Percentiles rank a stretch among this genome's conserved stretches.
Evolutionary conservation across 352 stramenopile genomes (phyloP).

Genomic region (Phytophthora europaea): DNA sequence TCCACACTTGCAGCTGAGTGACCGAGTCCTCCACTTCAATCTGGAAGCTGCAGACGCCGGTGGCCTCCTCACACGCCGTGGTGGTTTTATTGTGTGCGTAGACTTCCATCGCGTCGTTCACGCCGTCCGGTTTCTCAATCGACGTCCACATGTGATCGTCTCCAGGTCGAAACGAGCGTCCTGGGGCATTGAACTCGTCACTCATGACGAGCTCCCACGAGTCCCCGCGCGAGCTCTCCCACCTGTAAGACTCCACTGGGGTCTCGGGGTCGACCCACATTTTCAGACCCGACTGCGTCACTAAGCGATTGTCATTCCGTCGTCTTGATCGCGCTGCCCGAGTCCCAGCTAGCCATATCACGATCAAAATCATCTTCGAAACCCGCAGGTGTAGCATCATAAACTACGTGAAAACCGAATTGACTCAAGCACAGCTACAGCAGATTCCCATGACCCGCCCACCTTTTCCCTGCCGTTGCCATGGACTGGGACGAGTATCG

Average conservation of each 20-base stretch:
- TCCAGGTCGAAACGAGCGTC: slow-evolving; percentile 88
- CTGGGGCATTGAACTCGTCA: slow-evolving; percentile 94
- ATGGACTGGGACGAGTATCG: neutral
- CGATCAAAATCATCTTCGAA: slow-evolving; percentile 3
- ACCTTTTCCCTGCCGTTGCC: neutral
- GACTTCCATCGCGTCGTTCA: slow-evolving; percentile 91
- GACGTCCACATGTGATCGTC: slow-evolving; percentile 93
- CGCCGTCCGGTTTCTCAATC: slow-evolving; percentile 94
- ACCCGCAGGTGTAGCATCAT: neutral
- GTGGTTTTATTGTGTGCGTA: slow-evolving; percentile 89
- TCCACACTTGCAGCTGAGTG: slow-evolving; percentile 50
- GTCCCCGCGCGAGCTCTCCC: slow-evolving; percentile 59
- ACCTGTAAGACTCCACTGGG: slow-evolving; percentile 37
- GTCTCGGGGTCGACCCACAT: slow-evolving; percentile 64
- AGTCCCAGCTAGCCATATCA: slow-evolving; percentile 11
- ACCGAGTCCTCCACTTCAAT: slow-evolving; percentile 51
- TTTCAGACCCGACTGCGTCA: slow-evolving; percentile 50
- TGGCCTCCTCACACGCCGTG: slow-evolving; percentile 43
- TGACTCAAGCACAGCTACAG: neutral
- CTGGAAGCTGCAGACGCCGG: slow-evolving; percentile 44
- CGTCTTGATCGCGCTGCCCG: slow-evolving; percentile 6
- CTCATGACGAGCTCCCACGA: slow-evolving; percentile 92
- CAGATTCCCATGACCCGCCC: too few relatives aligned
- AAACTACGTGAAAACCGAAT: neutral
- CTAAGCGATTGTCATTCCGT: slow-evolving; percentile 31